Conservation (phyloP, 352 stramenopile genomes). For the Phytophthora meadii region DNA sequence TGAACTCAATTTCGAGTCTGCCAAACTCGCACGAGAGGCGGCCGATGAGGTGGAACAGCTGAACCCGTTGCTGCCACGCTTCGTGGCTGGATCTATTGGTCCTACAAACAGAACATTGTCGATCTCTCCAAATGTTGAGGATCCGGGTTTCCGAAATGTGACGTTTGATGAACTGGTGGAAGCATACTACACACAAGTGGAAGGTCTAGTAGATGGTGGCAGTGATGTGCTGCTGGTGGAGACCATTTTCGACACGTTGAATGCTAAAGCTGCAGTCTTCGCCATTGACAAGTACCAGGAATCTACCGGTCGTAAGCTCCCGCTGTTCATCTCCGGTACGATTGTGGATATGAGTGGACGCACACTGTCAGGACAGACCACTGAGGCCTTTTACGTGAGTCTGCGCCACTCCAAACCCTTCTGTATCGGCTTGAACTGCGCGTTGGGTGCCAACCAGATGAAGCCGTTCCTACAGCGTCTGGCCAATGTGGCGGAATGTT, state of each 20-base stretch:
- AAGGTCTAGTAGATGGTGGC: constrained; percentile 95
- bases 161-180: constrained; percentile 98
- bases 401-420: constrained; percentile 96
- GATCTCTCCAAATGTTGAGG: constrained; percentile 96
- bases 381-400: constrained; percentile 97
- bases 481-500: constrained; percentile 94
- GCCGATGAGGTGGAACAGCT: constrained; percentile 94
- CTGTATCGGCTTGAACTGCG: constrained; percentile 97
- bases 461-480: constrained; percentile 94
- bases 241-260: constrained; percentile 98
- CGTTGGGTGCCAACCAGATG: constrained; percentile 96
- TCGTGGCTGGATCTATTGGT: constrained; percentile 96
- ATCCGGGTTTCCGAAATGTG: constrained; percentile 94
- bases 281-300: constrained; percentile 95
- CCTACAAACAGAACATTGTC: constrained; percentile 96
- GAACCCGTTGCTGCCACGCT: constrained; percentile 93
- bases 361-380: constrained; percentile 96
- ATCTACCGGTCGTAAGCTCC: constrained; percentile 89
- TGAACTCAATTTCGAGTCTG: constrained; percentile 96
- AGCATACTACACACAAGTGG: constrained; percentile 96
- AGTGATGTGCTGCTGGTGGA: constrained; percentile 97
- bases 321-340: constrained; percentile 97
- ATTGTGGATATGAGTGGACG: constrained; percentile 97
- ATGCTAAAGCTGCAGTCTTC: constrained; percentile 97
- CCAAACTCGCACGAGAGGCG: constrained; percentile 90